Evolutionary conservation across 1,284 basidiomycete genomes (phyloP).

Genomic region (Cryptococcus neoformans): DNA sequence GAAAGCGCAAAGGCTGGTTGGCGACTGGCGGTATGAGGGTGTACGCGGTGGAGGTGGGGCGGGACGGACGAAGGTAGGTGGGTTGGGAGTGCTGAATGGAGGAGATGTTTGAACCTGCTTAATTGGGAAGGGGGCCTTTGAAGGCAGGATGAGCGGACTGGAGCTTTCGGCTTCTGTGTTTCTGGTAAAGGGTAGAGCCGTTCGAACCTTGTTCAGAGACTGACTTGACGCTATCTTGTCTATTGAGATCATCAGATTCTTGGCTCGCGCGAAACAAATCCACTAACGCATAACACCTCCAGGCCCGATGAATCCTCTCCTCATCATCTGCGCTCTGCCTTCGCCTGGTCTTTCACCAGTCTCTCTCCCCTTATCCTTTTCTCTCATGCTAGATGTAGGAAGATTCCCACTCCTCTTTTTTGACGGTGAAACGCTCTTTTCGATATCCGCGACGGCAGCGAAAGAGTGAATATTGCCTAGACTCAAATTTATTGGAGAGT

Average conservation of each 20-base stretch:
- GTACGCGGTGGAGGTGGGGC: constrained; percentile 12
- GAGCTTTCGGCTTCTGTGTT: background rate
- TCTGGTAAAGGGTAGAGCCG: background rate
- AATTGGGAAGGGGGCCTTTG: background rate
- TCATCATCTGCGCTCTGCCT: constrained; percentile 19
- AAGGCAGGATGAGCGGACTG: background rate
- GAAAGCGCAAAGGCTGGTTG: constrained; percentile 8
- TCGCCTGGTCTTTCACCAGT: constrained; percentile 5
- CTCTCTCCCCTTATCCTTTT: constrained; percentile 8
- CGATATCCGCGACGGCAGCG: constrained; percentile 17
- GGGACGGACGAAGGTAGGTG: constrained; percentile 13
- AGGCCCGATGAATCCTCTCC: constrained; percentile 21
- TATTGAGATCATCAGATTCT: background rate
- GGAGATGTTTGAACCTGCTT: background rate
- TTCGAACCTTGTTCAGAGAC: constrained; percentile 9
- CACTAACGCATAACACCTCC: constrained; percentile 21
- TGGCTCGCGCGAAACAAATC: background rate
- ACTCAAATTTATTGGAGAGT: background rate
- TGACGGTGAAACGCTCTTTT: constrained; percentile 13
- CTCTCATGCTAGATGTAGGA: background rate
- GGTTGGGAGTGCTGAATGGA: constrained; percentile 1
- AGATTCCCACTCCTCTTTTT: background rate
- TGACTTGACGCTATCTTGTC: constrained; percentile 3
- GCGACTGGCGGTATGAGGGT: constrained; percentile 1
- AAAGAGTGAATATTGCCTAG: constrained; percentile 6